Conservation (phyloP, 1,284 basidiomycete genomes). For the Naganishia cerealis region DNA sequence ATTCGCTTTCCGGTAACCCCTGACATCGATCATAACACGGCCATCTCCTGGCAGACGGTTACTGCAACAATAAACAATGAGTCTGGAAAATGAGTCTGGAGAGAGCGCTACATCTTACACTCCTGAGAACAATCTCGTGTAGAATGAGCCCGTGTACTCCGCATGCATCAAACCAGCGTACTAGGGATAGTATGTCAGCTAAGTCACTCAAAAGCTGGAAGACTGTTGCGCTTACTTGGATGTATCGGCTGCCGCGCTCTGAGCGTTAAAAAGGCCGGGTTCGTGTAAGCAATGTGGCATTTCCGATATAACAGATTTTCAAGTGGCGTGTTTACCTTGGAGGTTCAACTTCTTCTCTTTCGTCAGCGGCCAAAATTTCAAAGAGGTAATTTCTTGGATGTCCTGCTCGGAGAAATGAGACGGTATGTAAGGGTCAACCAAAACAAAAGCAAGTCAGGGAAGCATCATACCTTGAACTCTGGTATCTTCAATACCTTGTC, state of each 20-base stretch:
- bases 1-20: slow-evolving; percentile 32
- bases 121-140: slow-evolving; percentile 33
- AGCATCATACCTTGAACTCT: slow-evolving; percentile 10
- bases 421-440: neutral
- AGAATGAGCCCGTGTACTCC: slow-evolving; percentile 35
- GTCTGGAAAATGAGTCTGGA: neutral
- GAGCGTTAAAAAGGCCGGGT: neutral
- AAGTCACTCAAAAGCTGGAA: neutral
- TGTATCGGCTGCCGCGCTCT: neutral
- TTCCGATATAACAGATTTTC: neutral
- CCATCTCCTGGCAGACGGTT: slow-evolving; percentile 30
- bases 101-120: slow-evolving; percentile 19
- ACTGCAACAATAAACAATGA: neutral
- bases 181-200: neutral
- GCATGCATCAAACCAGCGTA: slow-evolving; percentile 28
- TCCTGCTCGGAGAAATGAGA: neutral
- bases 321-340: neutral
- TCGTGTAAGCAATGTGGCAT: neutral
- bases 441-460: neutral
- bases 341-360: neutral
- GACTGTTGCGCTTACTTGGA: neutral
- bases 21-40: slow-evolving; percentile 35
- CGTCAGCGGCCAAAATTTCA: neutral
- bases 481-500: slow-evolving; percentile 10
- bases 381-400: neutral